Conservation (phyloP, 1,284 basidiomycete species). For the Pseudozyma sp. region DNA sequence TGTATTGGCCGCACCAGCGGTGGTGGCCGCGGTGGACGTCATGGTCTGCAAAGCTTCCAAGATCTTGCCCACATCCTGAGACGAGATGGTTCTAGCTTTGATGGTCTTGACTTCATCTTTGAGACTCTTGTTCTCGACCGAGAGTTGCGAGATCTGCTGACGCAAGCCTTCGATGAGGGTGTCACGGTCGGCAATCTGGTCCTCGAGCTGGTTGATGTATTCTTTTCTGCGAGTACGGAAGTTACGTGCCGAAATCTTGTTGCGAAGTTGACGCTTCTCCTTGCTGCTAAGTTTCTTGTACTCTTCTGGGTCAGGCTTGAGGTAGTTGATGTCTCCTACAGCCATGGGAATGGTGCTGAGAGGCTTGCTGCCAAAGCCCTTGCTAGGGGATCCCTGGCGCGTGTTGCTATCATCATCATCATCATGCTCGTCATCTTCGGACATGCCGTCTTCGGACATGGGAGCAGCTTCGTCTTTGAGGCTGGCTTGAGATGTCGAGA, state of each 20-base stretch:
- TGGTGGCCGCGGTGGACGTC: slow-evolving; percentile 4
- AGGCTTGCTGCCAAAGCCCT: slow-evolving; percentile 26
- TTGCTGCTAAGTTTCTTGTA: slow-evolving; percentile 95
- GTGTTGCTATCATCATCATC: slow-evolving; percentile 20
- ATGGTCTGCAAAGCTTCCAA: slow-evolving; percentile 83
- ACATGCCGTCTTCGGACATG: slow-evolving; percentile 51
- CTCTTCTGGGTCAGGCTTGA: slow-evolving; percentile 82
- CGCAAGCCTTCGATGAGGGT: slow-evolving; percentile 87
- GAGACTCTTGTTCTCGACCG: slow-evolving; percentile 85
- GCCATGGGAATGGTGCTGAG: slow-evolving; percentile 44
- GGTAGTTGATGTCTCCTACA: slow-evolving; percentile 51
- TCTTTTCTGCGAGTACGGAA: slow-evolving; percentile 94
- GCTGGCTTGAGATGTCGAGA: slow-evolving; percentile 3
- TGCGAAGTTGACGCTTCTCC: slow-evolving; percentile 94
- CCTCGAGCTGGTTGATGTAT: slow-evolving; percentile 92
- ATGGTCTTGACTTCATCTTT: slow-evolving; percentile 67
- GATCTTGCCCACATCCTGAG: slow-evolving; percentile 60
- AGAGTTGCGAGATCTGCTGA: slow-evolving; percentile 81
- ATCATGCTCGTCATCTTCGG: slow-evolving; percentile 42
- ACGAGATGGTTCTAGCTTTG: slow-evolving; percentile 76
- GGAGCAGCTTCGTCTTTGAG: slow-evolving; percentile 25
- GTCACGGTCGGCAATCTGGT: slow-evolving; percentile 92
- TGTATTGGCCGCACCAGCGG: neutral
- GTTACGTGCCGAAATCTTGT: slow-evolving; percentile 95
- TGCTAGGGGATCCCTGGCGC: slow-evolving; percentile 21